Percentiles rank a stretch among this genome's conserved stretches.
These are phyloP conservation scores for Acrodontium crateriforme DNA, from an alignment of 2,329 filamentous ascomycete genomes.

Conservation along the genomic window DNA sequence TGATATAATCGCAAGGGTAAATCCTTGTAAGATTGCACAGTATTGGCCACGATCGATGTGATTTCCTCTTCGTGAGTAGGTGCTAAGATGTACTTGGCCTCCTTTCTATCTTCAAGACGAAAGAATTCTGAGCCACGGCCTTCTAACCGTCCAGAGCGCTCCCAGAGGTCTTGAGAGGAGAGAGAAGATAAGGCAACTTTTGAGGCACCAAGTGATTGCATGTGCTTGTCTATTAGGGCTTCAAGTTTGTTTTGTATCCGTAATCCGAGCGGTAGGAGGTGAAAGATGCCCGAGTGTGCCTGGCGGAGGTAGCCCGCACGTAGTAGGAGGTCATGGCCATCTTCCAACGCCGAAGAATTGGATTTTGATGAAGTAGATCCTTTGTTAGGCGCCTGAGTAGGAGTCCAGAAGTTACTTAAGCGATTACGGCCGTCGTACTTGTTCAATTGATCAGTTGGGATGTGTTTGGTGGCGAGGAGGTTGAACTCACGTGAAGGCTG, in stretches of 20 bases:
- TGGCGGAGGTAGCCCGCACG: slow-evolving; percentile 37
- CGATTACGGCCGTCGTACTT: slow-evolving; percentile 46
- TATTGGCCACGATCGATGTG: slow-evolving; percentile 60
- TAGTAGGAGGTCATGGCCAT: slow-evolving; percentile 31
- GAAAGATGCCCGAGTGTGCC: slow-evolving; percentile 83
- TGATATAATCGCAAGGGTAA: slow-evolving; percentile 83
- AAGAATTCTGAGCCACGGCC: slow-evolving; percentile 48
- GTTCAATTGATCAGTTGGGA: too few relatives aligned
- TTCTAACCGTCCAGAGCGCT: slow-evolving; percentile 66
- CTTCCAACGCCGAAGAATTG: slow-evolving; percentile 30
- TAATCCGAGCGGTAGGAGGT: slow-evolving; percentile 74
- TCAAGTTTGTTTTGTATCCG: slow-evolving; percentile 85
- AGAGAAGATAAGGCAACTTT: slow-evolving; percentile 73
- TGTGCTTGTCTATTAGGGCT: slow-evolving; percentile 72
- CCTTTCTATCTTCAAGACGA: slow-evolving; percentile 64
- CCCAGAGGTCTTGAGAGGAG: slow-evolving; percentile 74
- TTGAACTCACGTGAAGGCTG: too few relatives aligned
- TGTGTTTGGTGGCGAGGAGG: too few relatives aligned
- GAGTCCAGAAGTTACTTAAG: slow-evolving; percentile 66
- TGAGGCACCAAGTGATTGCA: slow-evolving; percentile 62
- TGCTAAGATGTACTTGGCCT: slow-evolving; percentile 59
- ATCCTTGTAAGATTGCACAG: slow-evolving; percentile 69
- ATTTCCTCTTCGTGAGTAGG: slow-evolving; percentile 98
- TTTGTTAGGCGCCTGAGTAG: slow-evolving; percentile 33
- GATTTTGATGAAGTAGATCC: slow-evolving; percentile 46